Percentiles rank a stretch among this genome's conserved stretches.
phyloP scores from a whole-genome alignment of 139 green algal species.

The Asterochloris erici region DNA sequence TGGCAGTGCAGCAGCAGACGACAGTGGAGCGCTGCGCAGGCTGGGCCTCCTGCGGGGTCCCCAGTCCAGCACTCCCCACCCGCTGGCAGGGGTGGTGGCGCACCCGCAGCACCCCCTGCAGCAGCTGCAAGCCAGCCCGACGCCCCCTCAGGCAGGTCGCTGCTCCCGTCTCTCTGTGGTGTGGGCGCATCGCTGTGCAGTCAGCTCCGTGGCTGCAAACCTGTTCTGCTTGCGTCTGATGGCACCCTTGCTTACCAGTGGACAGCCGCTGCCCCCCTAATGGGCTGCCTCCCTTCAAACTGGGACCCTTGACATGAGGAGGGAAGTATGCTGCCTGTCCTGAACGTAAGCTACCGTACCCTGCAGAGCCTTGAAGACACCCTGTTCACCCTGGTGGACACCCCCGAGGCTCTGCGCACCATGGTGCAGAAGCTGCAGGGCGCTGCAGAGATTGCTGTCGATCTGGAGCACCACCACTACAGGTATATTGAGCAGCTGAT shows the following conservation, averaged over 20 bases:
- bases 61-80: slow-evolving; percentile 32
- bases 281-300: not conserved
- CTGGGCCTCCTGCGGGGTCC: not conserved
- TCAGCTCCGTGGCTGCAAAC: not conserved
- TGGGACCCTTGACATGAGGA: not conserved
- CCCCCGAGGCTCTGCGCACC: slow-evolving; percentile 23
- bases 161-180: not conserved
- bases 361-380: slow-evolving; percentile 40
- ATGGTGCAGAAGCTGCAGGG: slow-evolving; percentile 45
- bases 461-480: slow-evolving; percentile 89
- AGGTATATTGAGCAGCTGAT: not conserved
- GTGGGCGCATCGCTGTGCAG: not conserved
- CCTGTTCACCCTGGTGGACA: slow-evolving; percentile 59
- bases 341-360: not conserved
- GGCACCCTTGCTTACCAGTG: not conserved
- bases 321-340: not conserved
- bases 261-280: not conserved
- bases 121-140: slow-evolving; percentile 31
- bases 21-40: not conserved
- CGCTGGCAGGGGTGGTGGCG: slow-evolving; percentile 48
- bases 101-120: slow-evolving; percentile 39
- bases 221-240: not conserved
- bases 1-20: too few relatives aligned
- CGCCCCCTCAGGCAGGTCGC: slow-evolving; percentile 20
- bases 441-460: slow-evolving; percentile 68